Percentiles rank a stretch among this genome's conserved stretches.
Evolutionary conservation across 495 filamentous ascomycete genomes (phyloP).

Genomic region (Hyphodiscus hymeniophilus): DNA sequence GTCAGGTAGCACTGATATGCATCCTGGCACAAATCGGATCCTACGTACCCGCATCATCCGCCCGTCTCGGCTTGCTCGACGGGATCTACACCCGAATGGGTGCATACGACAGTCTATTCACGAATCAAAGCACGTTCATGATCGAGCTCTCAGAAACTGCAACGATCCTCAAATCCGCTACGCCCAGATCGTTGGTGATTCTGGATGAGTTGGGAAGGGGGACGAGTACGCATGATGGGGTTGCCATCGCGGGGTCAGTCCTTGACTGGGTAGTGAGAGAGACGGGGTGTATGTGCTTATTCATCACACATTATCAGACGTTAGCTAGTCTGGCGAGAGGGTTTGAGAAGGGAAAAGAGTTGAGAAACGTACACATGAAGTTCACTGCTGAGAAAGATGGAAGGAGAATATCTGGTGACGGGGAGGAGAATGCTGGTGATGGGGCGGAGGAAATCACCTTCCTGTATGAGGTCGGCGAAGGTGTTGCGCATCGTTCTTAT

Average conservation of each 20-base stretch:
- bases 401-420: not conserved
- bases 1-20: slow-evolving; percentile 80
- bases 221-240: slow-evolving; percentile 89
- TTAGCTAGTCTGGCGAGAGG: slow-evolving; percentile 71
- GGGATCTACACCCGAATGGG: slow-evolving; percentile 96
- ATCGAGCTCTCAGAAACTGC: slow-evolving; percentile 90
- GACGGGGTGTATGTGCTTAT: slow-evolving; percentile 68
- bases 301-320: slow-evolving; percentile 95
- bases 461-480: slow-evolving; percentile 74
- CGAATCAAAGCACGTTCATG: slow-evolving; percentile 95
- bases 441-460: slow-evolving; percentile 62
- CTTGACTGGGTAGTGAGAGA: slow-evolving; percentile 75
- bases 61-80: slow-evolving; percentile 73
- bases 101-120: slow-evolving; percentile 92
- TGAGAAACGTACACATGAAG: slow-evolving; percentile 39
- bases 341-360: slow-evolving; percentile 48
- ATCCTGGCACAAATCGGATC: slow-evolving; percentile 94
- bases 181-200: slow-evolving; percentile 71
- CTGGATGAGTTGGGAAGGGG: slow-evolving; percentile 94
- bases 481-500: slow-evolving; percentile 87
- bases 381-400: slow-evolving; percentile 24
- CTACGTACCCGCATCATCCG: slow-evolving; percentile 76
- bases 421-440: slow-evolving; percentile 16
- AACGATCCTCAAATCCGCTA: slow-evolving; percentile 76
- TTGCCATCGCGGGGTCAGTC: slow-evolving; percentile 91